Conservation (phyloP, 2,329 filamentous ascomycete species). For the Diaporthe destruens region DNA sequence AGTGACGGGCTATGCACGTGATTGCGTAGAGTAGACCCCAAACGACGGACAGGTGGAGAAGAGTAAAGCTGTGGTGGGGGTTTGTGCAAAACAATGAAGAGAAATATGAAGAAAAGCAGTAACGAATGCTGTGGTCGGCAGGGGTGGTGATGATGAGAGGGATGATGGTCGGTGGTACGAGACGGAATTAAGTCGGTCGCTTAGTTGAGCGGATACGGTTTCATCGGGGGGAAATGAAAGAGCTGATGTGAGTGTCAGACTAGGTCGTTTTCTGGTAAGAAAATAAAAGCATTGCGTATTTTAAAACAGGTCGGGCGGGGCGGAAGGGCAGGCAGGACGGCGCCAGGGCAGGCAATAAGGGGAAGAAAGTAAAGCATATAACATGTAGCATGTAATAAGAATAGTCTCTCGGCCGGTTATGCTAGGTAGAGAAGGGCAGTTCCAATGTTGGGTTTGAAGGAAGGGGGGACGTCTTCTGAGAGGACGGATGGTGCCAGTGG, state of each 20-base stretch:
- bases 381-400: conserved; percentile 31
- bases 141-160: conserved; percentile 21
- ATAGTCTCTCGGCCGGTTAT: conserved; percentile 30
- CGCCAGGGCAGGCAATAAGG: conserved; percentile 29
- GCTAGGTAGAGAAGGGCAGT: background rate
- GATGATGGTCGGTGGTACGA: conserved; percentile 22
- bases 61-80: conserved; percentile 2
- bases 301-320: conserved; percentile 32
- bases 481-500: background rate
- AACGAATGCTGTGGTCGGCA: background rate
- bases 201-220: conserved; percentile 31
- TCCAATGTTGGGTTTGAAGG: conserved; percentile 14
- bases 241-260: conserved; percentile 32
- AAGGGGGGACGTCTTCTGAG: conserved; percentile 7
- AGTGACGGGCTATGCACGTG: background rate
- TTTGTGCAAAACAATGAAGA: background rate
- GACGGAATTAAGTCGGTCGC: conserved; percentile 27
- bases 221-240: conserved; percentile 32
- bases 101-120: background rate
- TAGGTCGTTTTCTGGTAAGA: conserved; percentile 29
- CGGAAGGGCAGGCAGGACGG: conserved; percentile 27
- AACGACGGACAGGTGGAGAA: conserved; percentile 5
- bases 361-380: conserved; percentile 36
- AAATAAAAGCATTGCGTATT: conserved; percentile 30
- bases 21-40: background rate